phyloP scores from a whole-genome alignment of 768 basidiomycete species.

The Pisolithus microcarpus region DNA sequence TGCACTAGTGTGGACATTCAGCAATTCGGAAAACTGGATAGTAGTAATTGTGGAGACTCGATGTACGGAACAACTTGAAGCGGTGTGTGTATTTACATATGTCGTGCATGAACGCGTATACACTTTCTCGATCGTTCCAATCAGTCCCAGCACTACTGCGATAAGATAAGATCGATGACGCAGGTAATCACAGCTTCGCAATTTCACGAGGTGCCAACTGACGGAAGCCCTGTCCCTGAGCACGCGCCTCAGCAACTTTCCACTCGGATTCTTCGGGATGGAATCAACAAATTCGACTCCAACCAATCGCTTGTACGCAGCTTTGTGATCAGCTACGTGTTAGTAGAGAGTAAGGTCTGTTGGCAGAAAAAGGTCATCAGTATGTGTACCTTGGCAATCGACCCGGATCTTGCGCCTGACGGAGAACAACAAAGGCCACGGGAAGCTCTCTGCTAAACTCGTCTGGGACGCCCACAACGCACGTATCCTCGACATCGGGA shows the following conservation, averaged over 20 bases:
- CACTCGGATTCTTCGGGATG: constrained; percentile 66
- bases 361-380: too few species aligned
- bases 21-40: neutral
- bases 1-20: constrained; percentile 43
- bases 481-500: constrained; percentile 52
- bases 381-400: constrained; percentile 47
- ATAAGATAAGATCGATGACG: neutral
- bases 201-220: constrained; percentile 2
- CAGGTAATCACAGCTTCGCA: constrained; percentile 23
- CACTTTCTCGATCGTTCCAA: constrained; percentile 4
- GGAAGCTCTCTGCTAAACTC: constrained; percentile 75
- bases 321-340: constrained; percentile 54
- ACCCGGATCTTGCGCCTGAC: constrained; percentile 25
- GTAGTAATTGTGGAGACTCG: neutral
- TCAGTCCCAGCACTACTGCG: too few species aligned
- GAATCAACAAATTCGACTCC: constrained; percentile 55
- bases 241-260: constrained; percentile 55
- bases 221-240: constrained; percentile 46
- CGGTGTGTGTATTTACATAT: too few species aligned
- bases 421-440: constrained; percentile 59
- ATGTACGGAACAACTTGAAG: neutral
- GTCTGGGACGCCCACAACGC: constrained; percentile 61
- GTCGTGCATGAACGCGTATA: constrained; percentile 11
- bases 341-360: constrained; percentile 14
- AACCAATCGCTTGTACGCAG: constrained; percentile 51